Percentiles rank a stretch among this genome's conserved stretches.
Conservation (phyloP, 768 basidiomycete genomes). For the Pulveroboletus frians region DNA sequence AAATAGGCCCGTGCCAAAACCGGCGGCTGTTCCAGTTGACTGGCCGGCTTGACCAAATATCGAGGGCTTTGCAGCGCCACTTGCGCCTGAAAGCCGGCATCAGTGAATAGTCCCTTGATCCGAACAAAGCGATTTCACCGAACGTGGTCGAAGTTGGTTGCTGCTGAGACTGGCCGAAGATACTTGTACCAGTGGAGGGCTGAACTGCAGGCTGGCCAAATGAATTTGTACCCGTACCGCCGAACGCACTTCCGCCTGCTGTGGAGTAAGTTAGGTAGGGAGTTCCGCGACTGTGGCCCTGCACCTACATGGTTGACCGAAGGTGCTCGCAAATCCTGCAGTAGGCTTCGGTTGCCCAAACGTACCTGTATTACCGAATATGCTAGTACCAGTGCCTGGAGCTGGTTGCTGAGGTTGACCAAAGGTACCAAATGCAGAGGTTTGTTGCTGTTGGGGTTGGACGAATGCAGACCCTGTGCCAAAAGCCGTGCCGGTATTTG, state of each 20-base stretch:
- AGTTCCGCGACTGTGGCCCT: not conserved
- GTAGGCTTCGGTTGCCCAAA: constrained; percentile 32
- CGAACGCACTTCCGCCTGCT: constrained; percentile 21
- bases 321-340: constrained; percentile 26
- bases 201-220: constrained; percentile 29
- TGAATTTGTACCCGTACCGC: constrained; percentile 17
- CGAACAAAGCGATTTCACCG: constrained; percentile 34
- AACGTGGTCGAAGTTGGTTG: constrained; percentile 36
- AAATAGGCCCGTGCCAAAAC: constrained; percentile 32
- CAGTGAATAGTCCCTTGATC: not conserved
- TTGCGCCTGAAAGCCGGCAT: constrained; percentile 23
- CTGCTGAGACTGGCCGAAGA: constrained; percentile 37
- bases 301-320: constrained; percentile 24
- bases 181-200: constrained; percentile 16
- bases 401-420: constrained; percentile 40
- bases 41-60: constrained; percentile 48
- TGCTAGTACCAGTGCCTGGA: constrained; percentile 26
- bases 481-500: constrained; percentile 36
- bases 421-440: constrained; percentile 47
- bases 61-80: constrained; percentile 38
- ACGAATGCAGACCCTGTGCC: constrained; percentile 39
- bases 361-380: constrained; percentile 31
- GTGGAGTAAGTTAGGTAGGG: not conserved
- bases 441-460: constrained; percentile 29
- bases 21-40: constrained; percentile 31